Evolutionary conservation across 345 rosid genomes (phyloP).

Genomic region (Carallia brachiata): DNA sequence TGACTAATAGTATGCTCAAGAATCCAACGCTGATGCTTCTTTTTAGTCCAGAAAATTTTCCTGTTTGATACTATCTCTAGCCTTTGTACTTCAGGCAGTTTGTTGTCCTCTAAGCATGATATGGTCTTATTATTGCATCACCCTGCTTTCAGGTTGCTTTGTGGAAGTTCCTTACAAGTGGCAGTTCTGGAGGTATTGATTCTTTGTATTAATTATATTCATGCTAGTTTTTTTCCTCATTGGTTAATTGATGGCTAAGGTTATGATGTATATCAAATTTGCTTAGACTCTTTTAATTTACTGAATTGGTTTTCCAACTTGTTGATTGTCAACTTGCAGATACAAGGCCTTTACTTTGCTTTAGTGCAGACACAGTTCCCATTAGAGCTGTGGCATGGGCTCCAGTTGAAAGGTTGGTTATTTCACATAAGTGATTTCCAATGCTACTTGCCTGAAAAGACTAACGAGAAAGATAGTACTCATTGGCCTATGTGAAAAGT

Average conservation of each 20-base stretch:
- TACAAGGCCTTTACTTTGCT: slow-evolving; percentile 79
- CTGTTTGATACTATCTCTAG: not conserved
- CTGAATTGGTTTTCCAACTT: not conserved
- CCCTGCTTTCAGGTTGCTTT: slow-evolving; percentile 68
- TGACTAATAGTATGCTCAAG: too few species aligned
- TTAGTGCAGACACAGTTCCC: slow-evolving; percentile 79
- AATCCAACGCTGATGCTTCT: not conserved
- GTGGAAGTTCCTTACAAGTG: slow-evolving; percentile 71
- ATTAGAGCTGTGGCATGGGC: slow-evolving; percentile 92
- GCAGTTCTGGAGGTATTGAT: slow-evolving; percentile 53
- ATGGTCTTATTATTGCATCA: not conserved
- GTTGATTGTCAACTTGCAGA: slow-evolving; percentile 45
- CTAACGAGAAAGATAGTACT: not conserved
- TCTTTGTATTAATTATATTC: not conserved
- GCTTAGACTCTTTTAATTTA: not conserved
- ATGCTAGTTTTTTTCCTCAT: not conserved
- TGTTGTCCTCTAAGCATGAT: slow-evolving; percentile 6
- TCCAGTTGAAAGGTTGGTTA: slow-evolving; percentile 65
- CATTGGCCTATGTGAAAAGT: not conserved
- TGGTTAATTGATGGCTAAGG: not conserved
- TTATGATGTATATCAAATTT: not conserved
- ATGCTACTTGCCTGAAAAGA: not conserved
- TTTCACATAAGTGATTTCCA: slow-evolving; percentile 9
- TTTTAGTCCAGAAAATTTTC: not conserved
- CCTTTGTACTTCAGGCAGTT: not conserved